Percentiles rank a stretch among this genome's conserved stretches.
Conservation (phyloP, 176 grass and related monocot species). For the Bromus sterilis region DNA sequence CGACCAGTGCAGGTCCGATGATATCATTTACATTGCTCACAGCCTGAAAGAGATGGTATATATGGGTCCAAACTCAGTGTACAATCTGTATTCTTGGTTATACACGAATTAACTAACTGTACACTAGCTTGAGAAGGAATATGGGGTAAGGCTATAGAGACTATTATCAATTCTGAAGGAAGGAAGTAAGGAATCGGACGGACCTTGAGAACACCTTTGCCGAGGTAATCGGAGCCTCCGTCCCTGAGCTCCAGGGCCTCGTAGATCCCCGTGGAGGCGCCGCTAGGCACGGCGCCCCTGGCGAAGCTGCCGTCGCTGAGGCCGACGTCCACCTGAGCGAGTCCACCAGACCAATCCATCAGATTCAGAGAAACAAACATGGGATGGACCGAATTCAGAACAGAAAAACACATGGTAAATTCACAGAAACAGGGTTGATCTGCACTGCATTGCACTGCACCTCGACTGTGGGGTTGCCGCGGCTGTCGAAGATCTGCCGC, state of each 20-base stretch:
- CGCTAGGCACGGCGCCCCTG: constrained; percentile 82
- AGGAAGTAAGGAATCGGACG: neutral
- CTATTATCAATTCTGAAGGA: too few relatives aligned
- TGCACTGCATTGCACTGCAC: neutral
- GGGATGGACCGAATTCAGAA: neutral
- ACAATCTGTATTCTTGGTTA: too few relatives aligned
- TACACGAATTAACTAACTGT: too few relatives aligned
- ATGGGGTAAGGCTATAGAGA: too few relatives aligned
- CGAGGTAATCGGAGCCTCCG: constrained; percentile 92
- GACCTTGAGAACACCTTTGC: constrained; percentile 93
- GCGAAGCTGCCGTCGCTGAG: constrained; percentile 58
- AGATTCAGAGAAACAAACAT: neutral
- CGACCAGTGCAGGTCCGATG: constrained; percentile 70
- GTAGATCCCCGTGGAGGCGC: constrained; percentile 86
- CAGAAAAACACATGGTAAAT: too few relatives aligned
- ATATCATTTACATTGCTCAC: constrained; percentile 76
- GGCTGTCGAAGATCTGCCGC: constrained; percentile 96
- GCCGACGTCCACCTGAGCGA: constrained; percentile 45
- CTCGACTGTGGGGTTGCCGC: constrained; percentile 77
- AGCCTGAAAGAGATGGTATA: constrained; percentile 60
- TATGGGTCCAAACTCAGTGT: too few relatives aligned
- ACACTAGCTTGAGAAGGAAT: too few relatives aligned
- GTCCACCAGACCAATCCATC: neutral
- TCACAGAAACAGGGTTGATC: too few relatives aligned
- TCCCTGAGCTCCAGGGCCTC: constrained; percentile 95